Evolutionary conservation across 768 basidiomycete genomes (phyloP), one percentile per base, ranked within the genome.

Genomic region (Dioszegia aurantiaca): DNA sequence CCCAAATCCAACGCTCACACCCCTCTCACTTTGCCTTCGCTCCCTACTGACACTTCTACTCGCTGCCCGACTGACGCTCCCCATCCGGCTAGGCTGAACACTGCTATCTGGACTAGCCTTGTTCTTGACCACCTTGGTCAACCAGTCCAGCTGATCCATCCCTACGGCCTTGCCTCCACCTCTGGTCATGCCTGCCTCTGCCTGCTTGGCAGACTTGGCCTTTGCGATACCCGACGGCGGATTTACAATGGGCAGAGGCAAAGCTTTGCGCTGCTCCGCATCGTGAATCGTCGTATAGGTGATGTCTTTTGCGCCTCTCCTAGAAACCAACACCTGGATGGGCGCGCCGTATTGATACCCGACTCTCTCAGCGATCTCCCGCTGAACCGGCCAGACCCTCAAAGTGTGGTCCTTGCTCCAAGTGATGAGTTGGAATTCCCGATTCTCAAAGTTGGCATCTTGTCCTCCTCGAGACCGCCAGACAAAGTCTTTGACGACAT

Each of bases 401-500:
- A 99, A 77, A 0, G 89, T 92, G 19, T 90, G 83, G 70, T 98
- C 95, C 73, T 91, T 93, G 1, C 90, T 89, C 86, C 86, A 87
- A 2, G 86, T 87, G 36, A 88, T 84, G 4, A 85, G 76, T 58
- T 85, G 84, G 62, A 84, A 84, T 49, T 81, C 81, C 1, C 81
- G 78, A 36, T 83, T 81, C 39, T 83, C 84, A 78, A 65, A 56
- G 12, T 60, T 47, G 30, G 86, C 83, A 68, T 81, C 74, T 11
- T 75, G 66, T 0, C 80, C 80, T 2, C 81, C 82, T 53, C 78
- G 56, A 0, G 81, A 84, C 59, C 95, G 80, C 95, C 95, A 99
- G 1, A 99, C 92, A 73, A 94, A 99, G 77, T 99, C 94, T 69
- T 94, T 95, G 19, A 98, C 94, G 1, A 92, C 90, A 62, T 94